These are phyloP conservation scores for Halophytophthora polymorphica DNA, from an alignment of 352 stramenopile genomes.

Conservation along the genomic window DNA sequence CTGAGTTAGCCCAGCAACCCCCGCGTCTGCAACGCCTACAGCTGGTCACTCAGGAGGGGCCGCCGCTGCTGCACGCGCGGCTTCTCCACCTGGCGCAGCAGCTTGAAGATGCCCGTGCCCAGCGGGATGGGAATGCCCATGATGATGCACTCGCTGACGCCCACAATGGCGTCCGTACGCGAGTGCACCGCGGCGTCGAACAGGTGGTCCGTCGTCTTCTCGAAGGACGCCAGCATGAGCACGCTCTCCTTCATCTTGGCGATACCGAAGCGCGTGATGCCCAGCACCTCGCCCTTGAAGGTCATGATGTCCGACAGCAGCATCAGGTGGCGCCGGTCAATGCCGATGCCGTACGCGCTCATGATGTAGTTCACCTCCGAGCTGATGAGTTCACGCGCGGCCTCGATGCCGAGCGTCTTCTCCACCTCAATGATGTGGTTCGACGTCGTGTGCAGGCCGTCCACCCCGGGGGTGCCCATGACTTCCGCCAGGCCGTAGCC, in stretches of 20 bases:
- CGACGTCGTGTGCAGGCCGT: constrained; percentile 94
- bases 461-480: constrained; percentile 97
- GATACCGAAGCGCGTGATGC: constrained; percentile 97
- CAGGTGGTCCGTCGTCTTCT: constrained; percentile 99
- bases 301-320: constrained; percentile 99
- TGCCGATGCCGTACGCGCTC: constrained; percentile 97
- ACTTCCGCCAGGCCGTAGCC: constrained; percentile 97
- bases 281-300: constrained; percentile 93
- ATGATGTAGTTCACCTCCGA: constrained; percentile 99
- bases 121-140: constrained; percentile 99
- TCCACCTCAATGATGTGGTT: constrained; percentile 99
- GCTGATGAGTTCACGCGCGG: constrained; percentile 94
- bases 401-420: constrained; percentile 98
- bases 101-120: constrained; percentile 98
- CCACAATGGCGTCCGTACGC: constrained; percentile 97
- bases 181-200: constrained; percentile 99
- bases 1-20: neutral
- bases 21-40: constrained; percentile 13
- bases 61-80: constrained; percentile 60
- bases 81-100: constrained; percentile 87
- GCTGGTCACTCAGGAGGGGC: constrained; percentile 34
- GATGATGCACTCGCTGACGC: constrained; percentile 99
- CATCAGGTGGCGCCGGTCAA: constrained; percentile 98
- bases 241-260: constrained; percentile 99
- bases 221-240: constrained; percentile 98